These are phyloP conservation scores for Parastagonospora nodorum DNA, from an alignment of 2,329 filamentous ascomycete species.

Conservation along the genomic window DNA sequence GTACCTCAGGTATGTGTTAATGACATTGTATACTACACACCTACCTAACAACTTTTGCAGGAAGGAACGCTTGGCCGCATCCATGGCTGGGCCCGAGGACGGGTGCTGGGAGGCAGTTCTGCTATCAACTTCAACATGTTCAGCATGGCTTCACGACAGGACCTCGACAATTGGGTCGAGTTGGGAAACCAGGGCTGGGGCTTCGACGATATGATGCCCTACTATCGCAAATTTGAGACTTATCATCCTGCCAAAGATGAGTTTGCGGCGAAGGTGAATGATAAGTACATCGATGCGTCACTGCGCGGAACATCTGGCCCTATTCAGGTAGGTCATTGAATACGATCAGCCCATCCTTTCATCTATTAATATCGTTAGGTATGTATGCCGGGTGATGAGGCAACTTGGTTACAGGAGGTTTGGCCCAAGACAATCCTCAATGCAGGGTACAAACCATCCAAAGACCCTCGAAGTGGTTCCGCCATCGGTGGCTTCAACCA, in stretches of 20 bases:
- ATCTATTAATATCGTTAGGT: constrained; percentile 14
- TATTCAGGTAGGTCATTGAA: constrained; percentile 19
- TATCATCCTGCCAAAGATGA: constrained; percentile 31
- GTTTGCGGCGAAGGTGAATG: constrained; percentile 22
- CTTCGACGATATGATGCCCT: constrained; percentile 41
- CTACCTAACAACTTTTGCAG: constrained; percentile 16
- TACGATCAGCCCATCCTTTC: background rate
- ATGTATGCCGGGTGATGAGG: constrained; percentile 28
- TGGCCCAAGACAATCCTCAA: constrained; percentile 35
- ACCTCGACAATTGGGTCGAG: constrained; percentile 48
- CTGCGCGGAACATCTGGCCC: constrained; percentile 31
- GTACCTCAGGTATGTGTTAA: constrained; percentile 31
- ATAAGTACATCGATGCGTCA: constrained; percentile 31
- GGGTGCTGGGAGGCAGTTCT: constrained; percentile 45
- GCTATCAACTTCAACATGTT: constrained; percentile 45
- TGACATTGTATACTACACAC: background rate
- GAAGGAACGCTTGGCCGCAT: constrained; percentile 24
- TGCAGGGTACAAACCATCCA: constrained; percentile 26
- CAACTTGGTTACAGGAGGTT: constrained; percentile 26
- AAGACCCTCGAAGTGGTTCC: constrained; percentile 33
- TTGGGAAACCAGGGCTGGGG: constrained; percentile 47
- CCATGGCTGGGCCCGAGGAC: constrained; percentile 36
- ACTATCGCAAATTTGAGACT: constrained; percentile 45
- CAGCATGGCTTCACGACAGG: constrained; percentile 32
- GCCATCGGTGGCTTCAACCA: constrained; percentile 41